phyloP scores from a whole-genome alignment of 2,329 filamentous ascomycete species.

The Teratosphaeria destructans region DNA sequence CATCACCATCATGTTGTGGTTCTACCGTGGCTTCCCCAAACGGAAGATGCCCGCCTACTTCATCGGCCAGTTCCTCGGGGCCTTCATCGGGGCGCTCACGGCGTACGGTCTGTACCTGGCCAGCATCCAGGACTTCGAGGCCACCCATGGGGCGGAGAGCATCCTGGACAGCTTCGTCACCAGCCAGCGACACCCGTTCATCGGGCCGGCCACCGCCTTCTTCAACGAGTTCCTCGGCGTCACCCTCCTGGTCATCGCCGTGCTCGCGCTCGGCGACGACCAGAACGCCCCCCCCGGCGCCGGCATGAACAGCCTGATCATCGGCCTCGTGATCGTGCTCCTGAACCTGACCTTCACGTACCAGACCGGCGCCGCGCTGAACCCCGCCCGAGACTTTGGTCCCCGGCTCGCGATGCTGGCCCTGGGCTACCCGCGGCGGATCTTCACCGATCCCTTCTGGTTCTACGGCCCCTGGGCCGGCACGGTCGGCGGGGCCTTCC shows the following conservation, averaged over 20 bases:
- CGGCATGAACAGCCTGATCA: constrained; percentile 42
- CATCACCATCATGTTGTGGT: constrained; percentile 32
- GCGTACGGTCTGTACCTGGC: constrained; percentile 36
- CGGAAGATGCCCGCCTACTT: constrained; percentile 42
- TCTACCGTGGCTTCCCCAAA: constrained; percentile 44
- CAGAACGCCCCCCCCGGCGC: constrained; percentile 30
- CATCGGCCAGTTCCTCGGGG: constrained; percentile 42
- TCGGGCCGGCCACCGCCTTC: constrained; percentile 37
- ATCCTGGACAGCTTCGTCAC: constrained; percentile 37
- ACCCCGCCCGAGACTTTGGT: constrained; percentile 41
- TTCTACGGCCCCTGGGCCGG: constrained; percentile 38
- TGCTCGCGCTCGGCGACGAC: constrained; percentile 29
- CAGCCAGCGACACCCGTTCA: constrained; percentile 30
- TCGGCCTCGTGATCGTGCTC: constrained; percentile 33
- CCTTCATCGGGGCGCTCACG: constrained; percentile 39
- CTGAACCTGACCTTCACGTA: constrained; percentile 33
- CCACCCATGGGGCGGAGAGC: constrained; percentile 7
- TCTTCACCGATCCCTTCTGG: constrained; percentile 34
- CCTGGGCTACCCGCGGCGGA: constrained; percentile 32
- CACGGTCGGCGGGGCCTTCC: constrained; percentile 30
- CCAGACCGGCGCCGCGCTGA: constrained; percentile 40
- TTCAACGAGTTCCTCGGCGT: constrained; percentile 40
- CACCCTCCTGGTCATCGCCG: constrained; percentile 29
- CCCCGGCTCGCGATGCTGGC: constrained; percentile 37
- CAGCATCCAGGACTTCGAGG: constrained; percentile 25